These are phyloP conservation scores for Litsea cubeba DNA, from an alignment of 164 flowering plant genomes.

Conservation along the genomic window DNA sequence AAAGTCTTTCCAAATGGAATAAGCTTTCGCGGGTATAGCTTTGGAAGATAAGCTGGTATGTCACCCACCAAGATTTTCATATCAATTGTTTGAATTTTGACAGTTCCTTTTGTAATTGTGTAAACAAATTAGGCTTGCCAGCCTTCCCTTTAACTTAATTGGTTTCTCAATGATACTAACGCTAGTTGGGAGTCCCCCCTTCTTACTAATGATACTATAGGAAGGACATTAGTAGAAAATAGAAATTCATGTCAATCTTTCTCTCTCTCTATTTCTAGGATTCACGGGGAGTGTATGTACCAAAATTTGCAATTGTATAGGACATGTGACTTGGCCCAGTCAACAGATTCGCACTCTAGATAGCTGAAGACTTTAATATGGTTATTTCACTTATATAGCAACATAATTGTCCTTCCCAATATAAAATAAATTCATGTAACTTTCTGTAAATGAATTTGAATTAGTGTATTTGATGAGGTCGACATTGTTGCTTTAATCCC, in stretches of 20 bases:
- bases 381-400: too few relatives aligned
- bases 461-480: too few relatives aligned
- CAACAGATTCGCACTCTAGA: too few relatives aligned
- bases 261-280: background rate
- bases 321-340: too few relatives aligned
- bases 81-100: background rate
- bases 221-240: too few relatives aligned
- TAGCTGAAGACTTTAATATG: too few relatives aligned
- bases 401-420: too few relatives aligned
- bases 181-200: background rate
- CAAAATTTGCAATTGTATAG: background rate
- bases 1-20: conserved; percentile 41
- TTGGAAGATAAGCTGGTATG: conserved; percentile 74
- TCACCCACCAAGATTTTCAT: background rate
- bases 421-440: too few relatives aligned
- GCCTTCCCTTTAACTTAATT: background rate
- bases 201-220: too few relatives aligned
- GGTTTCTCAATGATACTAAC: background rate
- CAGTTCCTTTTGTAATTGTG: background rate
- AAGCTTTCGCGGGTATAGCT: conserved; percentile 22
- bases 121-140: background rate
- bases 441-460: too few relatives aligned
- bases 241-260: background rate
- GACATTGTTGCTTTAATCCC: too few relatives aligned
- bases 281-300: background rate